A percentile compares a stretch with the other conserved stretches of the same genome.
phyloP scores from a whole-genome alignment of 1,139 yeast genomes.

The Wickerhamomyces sp. region DNA sequence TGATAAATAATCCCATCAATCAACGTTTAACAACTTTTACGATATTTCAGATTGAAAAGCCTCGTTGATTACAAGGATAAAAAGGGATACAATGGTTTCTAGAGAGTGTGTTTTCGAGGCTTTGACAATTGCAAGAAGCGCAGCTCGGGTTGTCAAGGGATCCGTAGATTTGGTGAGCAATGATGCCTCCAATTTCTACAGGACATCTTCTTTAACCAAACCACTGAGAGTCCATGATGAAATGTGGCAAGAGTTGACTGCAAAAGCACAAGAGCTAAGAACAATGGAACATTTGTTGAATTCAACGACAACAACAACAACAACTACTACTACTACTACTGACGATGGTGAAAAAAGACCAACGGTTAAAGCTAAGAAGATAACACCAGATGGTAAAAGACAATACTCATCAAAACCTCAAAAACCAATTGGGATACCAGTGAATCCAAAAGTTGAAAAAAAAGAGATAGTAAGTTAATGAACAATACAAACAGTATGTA shows the following conservation, averaged over 20 bases:
- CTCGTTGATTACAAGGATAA: no score
- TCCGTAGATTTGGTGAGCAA: constrained; percentile 7
- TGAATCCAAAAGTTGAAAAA: not conserved
- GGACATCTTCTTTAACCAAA: constrained; percentile 18
- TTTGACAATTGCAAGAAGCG: constrained; percentile 16
- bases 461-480: not conserved
- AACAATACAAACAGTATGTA: no score
- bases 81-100: constrained; percentile 7
- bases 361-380: constrained; percentile 1
- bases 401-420: constrained; percentile 16
- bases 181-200: constrained; percentile 17
- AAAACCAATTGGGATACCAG: constrained; percentile 6
- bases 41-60: no score
- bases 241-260: constrained; percentile 20
- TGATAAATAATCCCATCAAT: no score
- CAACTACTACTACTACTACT: no score
- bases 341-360: constrained; percentile 6
- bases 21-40: no score
- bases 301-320: not conserved
- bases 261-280: constrained; percentile 11
- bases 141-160: constrained; percentile 12
- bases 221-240: constrained; percentile 21
- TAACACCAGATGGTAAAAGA: constrained; percentile 9
- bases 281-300: not conserved
- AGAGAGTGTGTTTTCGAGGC: constrained; percentile 16